Evolutionary conservation across 2,329 filamentous ascomycete species (phyloP), one percentile per base, ranked within the genome.

Genomic region (Chaetomiaceae sp.): DNA sequence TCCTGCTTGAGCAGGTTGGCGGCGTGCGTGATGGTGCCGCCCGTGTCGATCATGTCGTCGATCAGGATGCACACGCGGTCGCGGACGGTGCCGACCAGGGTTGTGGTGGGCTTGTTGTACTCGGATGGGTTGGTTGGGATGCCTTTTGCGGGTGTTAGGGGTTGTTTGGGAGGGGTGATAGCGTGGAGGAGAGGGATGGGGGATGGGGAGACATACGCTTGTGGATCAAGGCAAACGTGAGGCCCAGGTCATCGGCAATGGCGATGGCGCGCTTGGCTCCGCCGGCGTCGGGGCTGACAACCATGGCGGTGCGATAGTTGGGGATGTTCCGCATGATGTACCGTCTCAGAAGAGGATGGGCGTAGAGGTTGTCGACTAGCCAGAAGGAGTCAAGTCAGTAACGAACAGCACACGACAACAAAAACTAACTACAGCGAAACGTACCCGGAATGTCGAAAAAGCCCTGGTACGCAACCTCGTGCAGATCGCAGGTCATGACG

Each of bases 141-240:
- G 30, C 66, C 65, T 55, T 68, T 65, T 61, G 33, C 34, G 33
- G 35, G n/a, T 6, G 16, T 35, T 10, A 20, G 39, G 30, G 19
- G 37, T 20, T 9, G 14, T 27, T 17, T 27, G 2, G 2, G 3
- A 17, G 13, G 12, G 41, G 5, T 4, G 16, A 16, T 7, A 42
- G n/a, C n/a, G n/a, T n/a, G n/a, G n/a, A n/a, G 34, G 14, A n/a
- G 14, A 17, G 52, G 23, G 12, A 34, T 33, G 58, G 61, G 48
- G n/a, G n/a, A n/a, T n/a, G n/a, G 55, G 57, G 56, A 50, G 27
- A 40, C 55, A 71, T 67, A 76, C 89, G 89, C 84, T 99, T 99
- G 77, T 99, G 93, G 64, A 99, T 99, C 53, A 99, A 80, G 44
- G 93, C 93, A 73, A 99, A 97, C 53, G 92, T 87, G 76, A 96